Percentiles rank a stretch among this genome's conserved stretches.
phyloP scores from a whole-genome alignment of 1,284 basidiomycete species.

The Boletus smithii region DNA sequence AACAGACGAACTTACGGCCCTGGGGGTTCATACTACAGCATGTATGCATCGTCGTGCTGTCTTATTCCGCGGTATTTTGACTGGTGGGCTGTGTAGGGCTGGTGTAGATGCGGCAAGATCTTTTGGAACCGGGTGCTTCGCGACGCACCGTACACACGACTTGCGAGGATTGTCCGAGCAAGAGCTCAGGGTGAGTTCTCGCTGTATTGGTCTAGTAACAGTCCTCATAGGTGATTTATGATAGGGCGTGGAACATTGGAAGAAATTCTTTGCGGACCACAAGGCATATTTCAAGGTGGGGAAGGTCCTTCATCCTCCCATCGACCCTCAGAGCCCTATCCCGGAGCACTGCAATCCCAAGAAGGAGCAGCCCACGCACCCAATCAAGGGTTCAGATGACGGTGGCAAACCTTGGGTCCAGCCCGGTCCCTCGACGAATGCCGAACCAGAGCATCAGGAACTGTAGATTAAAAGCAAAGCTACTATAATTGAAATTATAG shows the following conservation, averaged over 20 bases:
- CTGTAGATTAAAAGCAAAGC: slow-evolving; percentile 31
- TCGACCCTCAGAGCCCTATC: slow-evolving; percentile 76
- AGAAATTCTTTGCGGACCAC: slow-evolving; percentile 80
- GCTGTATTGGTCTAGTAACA: background rate
- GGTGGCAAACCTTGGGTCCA: slow-evolving; percentile 13
- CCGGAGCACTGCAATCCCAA: slow-evolving; percentile 76
- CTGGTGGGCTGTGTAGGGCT: slow-evolving; percentile 50
- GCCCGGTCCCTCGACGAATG: slow-evolving; percentile 10
- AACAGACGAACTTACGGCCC: slow-evolving; percentile 83
- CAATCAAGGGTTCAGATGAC: slow-evolving; percentile 6
- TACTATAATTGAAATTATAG: slow-evolving; percentile 8
- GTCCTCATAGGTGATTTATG: background rate
- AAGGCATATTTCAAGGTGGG: slow-evolving; percentile 78
- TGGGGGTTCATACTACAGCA: slow-evolving; percentile 81
- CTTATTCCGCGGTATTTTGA: slow-evolving; percentile 22
- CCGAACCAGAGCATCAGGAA: slow-evolving; percentile 35
- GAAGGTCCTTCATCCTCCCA: slow-evolving; percentile 66
- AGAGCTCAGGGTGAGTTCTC: slow-evolving; percentile 58
- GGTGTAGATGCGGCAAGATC: slow-evolving; percentile 86
- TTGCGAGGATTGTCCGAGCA: slow-evolving; percentile 71
- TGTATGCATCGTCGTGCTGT: slow-evolving; percentile 50
- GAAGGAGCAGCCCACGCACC: slow-evolving; percentile 38
- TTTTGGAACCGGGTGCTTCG: slow-evolving; percentile 91
- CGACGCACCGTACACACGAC: slow-evolving; percentile 87
- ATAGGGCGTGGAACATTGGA: slow-evolving; percentile 82